Evolutionary conservation across 805 yeast genomes (phyloP), one percentile per base, ranked within the genome.

Genomic region (Candida jianshihensis): DNA sequence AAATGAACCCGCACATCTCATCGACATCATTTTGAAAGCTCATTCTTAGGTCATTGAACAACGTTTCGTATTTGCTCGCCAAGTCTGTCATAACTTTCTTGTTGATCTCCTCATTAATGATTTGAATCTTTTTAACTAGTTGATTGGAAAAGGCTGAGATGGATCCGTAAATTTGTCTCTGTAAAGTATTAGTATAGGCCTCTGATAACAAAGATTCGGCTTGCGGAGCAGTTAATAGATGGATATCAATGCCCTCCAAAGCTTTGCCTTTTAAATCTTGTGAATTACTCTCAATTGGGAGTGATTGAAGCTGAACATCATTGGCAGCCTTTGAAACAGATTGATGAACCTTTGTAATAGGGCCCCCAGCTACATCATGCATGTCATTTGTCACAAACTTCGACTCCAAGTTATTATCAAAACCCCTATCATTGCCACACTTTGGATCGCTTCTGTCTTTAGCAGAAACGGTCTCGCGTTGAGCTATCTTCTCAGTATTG

Each of bases 61-160:
- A 26, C 0, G 31, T 39, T 31, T 60, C 59, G 38, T 64, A 64
- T 37, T 63, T 63, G 9, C 40, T 42, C 0, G 67, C 54, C 33
- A 64, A 37, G 26, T 63, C 65, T 15, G 37, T 41, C 39, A 59
- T 46, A 4, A 64, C 49, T 35, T 54, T 61, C 29, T 53, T 49
- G 36, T 61, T 64, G 38, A 64, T 43, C 38, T 62, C 68, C 6
- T 54, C 48, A 36, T 63, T 64, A 31, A 64, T 59, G 6, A 64
- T 47, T 4, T 50, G 46, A 27, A 64, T 56, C 41, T 63, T 64
- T 15, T 48, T 45, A 1, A 53, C 48, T 31, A 64, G 41, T 26
- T 60, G 62, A n/a, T 53, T 48, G 1, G 68, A 56, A 41, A 64
- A 64, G 4, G 40, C 36, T 4, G 47, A 39, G 15, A 64, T 56